phyloP scores from a whole-genome alignment of 441 rosid genomes.

The Hura crepitans region DNA sequence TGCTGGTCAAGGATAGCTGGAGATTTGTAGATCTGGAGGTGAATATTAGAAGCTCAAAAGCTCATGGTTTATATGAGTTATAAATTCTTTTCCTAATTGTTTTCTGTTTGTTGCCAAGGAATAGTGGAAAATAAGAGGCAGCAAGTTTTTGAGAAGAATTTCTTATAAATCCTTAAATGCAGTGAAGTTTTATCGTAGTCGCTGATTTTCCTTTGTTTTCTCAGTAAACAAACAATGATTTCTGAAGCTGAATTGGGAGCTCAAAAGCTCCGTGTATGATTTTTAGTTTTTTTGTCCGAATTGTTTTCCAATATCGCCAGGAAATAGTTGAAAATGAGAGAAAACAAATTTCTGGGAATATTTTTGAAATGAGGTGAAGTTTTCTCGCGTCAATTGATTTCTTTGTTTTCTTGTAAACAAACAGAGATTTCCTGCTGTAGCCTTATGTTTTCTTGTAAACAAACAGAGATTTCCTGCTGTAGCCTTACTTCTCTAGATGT shows the following conservation, averaged over 20 bases:
- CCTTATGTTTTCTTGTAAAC: no score
- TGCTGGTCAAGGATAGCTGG: slow-evolving; percentile 30
- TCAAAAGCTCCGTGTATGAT: no score
- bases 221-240: slow-evolving; percentile 4
- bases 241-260: no score
- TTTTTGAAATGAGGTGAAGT: not conserved
- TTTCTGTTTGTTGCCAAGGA: not conserved
- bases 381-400: not conserved
- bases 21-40: slow-evolving; percentile 56
- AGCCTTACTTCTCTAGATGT: not conserved
- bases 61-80: not conserved
- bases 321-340: not conserved
- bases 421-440: no score
- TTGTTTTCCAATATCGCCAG: not conserved
- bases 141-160: not conserved
- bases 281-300: no score
- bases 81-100: not conserved
- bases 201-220: slow-evolving; percentile 6
- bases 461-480: not conserved
- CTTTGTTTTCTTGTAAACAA: not conserved
- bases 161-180: not conserved
- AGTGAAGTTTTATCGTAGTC: not conserved
- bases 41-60: slow-evolving; percentile 15
- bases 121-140: not conserved
- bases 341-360: not conserved